Base-by-base conservation (phyloP, 176 grass and related monocot genomes). In the Triticum dicoccoides region DNA sequence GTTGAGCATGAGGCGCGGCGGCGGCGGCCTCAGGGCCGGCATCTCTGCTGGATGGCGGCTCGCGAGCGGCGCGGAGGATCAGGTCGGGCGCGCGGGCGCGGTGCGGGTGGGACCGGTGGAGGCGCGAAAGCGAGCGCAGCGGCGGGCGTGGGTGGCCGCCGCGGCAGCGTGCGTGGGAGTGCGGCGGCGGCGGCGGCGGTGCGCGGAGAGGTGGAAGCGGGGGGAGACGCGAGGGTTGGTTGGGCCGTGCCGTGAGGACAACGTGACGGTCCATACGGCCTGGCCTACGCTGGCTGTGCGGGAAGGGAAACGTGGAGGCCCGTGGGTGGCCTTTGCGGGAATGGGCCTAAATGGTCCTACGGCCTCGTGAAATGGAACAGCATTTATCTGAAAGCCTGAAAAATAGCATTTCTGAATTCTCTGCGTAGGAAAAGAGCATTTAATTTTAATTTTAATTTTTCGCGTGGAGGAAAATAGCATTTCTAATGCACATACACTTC, bases 1-100 rank as follows among this genome's bases (percentile, higher is more conserved):
- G 85, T 94, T 89, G 21, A 99, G 75, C 37, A 94, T 85, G 32
- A 99, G 90, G 8, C 94, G 97, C 63, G 97, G 92, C 8, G 78
- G 83, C 38, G 92, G 94, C 4, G 94, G 90, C 23, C 29, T 77
- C 18, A 94, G 4, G 12, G 78, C 89, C 14, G 92, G 85, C 97
- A 99, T 99, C 21, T 73, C 35, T 39, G 17, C 34, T 5, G 68
- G 81, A 9, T 3, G 66, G 52, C 9, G 8, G 3, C 23, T 20
- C 67, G 30, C 45, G 66, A 71, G 66, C 66, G 13, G 47, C 45
- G 5, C 17, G 8, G 0, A 29, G 32, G 30, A 37, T 68, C 44
- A 4, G 27, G 67, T 61, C 13, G 17, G 51, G 17, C 0, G n/a
- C 3, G 5, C 51, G 24, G 32, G 4, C 4, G 9, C 12, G 12